Evolutionary conservation across 768 basidiomycete genomes (phyloP).

Genomic region (Lactifluus echinatus): DNA sequence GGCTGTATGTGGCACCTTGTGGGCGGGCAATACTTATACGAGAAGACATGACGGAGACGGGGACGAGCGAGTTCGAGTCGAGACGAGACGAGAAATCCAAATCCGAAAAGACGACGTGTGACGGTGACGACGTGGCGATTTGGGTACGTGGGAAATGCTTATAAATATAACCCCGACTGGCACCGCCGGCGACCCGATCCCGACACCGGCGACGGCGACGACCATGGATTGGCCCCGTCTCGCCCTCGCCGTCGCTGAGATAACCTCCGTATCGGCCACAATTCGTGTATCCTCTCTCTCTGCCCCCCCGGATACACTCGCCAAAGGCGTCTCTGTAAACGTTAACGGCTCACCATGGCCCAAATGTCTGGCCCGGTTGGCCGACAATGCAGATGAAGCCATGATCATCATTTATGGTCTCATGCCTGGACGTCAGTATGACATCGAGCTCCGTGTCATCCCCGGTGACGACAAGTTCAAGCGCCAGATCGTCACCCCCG

Average conservation of each 20-base stretch:
- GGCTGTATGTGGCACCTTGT: constrained; percentile 40
- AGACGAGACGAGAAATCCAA: no score
- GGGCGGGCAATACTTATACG: constrained; percentile 80
- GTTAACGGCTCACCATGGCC: constrained; percentile 77
- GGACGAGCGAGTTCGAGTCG: no score
- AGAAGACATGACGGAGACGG: constrained; percentile 69
- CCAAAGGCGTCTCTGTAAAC: constrained; percentile 68
- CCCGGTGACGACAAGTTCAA: constrained; percentile 49
- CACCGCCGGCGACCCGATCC: no score
- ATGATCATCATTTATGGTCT: constrained; percentile 88
- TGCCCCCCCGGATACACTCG: constrained; percentile 53
- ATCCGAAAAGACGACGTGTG: no score
- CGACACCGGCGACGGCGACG: no score
- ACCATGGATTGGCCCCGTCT: constrained; percentile 68
- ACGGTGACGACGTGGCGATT: neutral
- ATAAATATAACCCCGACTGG: no score
- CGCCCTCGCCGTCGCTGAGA: constrained; percentile 64
- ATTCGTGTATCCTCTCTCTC: constrained; percentile 56
- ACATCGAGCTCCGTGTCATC: constrained; percentile 75
- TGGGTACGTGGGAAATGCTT: no score
- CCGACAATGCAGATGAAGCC: constrained; percentile 77
- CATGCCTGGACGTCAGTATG: constrained; percentile 82
- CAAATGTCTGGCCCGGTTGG: constrained; percentile 67
- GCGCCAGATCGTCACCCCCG: constrained; percentile 62
- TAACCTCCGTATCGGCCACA: constrained; percentile 79